Conservation (phyloP, 352 stramenopile species). For the Pythium plurisporium region DNA sequence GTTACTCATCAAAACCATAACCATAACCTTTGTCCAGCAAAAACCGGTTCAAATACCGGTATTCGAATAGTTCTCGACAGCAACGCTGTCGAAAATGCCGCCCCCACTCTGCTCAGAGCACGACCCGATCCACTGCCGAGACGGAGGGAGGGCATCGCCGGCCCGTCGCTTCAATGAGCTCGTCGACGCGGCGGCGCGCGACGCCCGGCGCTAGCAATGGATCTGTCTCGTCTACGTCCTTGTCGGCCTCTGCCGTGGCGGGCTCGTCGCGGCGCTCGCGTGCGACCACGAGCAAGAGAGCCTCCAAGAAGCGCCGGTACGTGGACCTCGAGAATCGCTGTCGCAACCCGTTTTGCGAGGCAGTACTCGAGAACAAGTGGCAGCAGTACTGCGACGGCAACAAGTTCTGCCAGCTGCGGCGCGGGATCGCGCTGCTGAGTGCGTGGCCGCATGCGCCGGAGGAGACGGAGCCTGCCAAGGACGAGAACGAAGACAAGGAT, state of each 20-base stretch:
- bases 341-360: constrained; percentile 53
- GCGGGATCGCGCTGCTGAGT: constrained; percentile 49
- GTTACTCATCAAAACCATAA: no score
- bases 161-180: constrained; percentile 8
- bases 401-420: constrained; percentile 48
- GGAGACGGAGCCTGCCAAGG: no score
- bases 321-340: constrained; percentile 9
- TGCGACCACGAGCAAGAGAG: neutral
- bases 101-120: no score
- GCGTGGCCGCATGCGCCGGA: constrained; percentile 23
- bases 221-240: neutral
- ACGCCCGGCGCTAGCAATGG: neutral
- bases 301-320: constrained; percentile 15
- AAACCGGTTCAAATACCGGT: neutral
- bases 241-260: neutral
- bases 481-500: constrained; percentile 9
- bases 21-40: no score
- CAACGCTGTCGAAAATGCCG: neutral
- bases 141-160: neutral
- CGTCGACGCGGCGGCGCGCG: constrained; percentile 10
- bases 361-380: constrained; percentile 33
- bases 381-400: constrained; percentile 44
- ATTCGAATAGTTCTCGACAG: neutral
- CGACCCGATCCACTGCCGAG: neutral
- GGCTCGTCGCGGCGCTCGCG: neutral